phyloP scores from a whole-genome alignment of 331 rosid genomes.

The Dryas integrifolia region DNA sequence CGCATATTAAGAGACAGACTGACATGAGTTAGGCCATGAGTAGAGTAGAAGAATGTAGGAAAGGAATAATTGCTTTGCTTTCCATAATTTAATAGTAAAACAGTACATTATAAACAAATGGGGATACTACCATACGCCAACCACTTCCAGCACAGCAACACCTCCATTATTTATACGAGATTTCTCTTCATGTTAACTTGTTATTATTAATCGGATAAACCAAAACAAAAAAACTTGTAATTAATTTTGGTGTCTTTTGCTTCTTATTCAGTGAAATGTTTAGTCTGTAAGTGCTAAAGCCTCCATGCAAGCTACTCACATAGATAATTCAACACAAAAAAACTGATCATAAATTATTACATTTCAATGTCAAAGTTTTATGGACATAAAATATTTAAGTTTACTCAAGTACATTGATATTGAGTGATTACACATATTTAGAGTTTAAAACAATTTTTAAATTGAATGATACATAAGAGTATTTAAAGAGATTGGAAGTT shows the following conservation, averaged over 20 bases:
- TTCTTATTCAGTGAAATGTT: background rate
- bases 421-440: no score
- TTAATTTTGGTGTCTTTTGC: background rate
- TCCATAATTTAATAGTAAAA: background rate
- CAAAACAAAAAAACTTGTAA: background rate
- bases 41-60: background rate
- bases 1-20: no score
- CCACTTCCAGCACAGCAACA: slow-evolving; percentile 6
- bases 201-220: no score
- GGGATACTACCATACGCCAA: background rate
- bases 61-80: background rate
- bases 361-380: no score
- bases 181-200: no score
- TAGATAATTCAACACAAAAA: background rate
- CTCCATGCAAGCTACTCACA: background rate
- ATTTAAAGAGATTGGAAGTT: no score
- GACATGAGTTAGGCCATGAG: background rate
- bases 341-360: no score
- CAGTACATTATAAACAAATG: background rate
- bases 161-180: background rate
- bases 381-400: no score
- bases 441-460: no score
- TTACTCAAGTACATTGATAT: no score
- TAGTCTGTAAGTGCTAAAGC: no score
- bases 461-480: no score